Evolutionary conservation across 1,284 basidiomycete genomes (phyloP), one percentile per base, ranked within the genome.

Genomic region (Cyathus pygmaeus): DNA sequence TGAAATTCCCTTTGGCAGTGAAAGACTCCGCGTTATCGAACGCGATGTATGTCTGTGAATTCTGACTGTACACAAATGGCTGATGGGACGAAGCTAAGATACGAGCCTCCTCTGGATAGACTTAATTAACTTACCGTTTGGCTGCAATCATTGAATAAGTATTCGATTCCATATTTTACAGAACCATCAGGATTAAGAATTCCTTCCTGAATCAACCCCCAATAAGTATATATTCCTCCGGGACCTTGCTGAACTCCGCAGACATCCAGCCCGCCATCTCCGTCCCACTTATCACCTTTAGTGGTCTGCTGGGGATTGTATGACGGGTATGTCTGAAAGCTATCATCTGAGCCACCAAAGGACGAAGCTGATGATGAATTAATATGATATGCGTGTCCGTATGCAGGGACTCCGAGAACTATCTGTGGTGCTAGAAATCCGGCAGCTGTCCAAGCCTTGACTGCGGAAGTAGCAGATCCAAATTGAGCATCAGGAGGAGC

Each of bases 371-470:
- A 62, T 19, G 64, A 67, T 17, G 62, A 66, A 55, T 36, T 36
- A 7, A 88, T 85, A 53, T 72, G 68, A 81, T 81, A 91, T 23
- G 85, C 85, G 74, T 90, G 89, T 2, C 89, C 92, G 76, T 94
- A 95, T 15, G 89, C 83, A 15, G 94, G 88, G 2, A 96, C 88
- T 59, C 94, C 95, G 39, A 96, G 87, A 6, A 82, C 76, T 42
- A 84, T 80, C 79, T 95, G 85, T 70, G 86, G 79, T 10, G 82
- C 77, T n/a, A 94, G 92, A 77, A 98, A 89, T 29, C 93, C 93
- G 31, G 94, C 94, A 0, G 71, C 68, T 1, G 83, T 87, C 95
- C 95, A 97, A 10, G 87, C 85, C 7, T 81, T 75, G 49, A 97
- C 85, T 4, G 92, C 90, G 9, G 87, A 87, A 47, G 86, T 84